Evolutionary conservation across 1,139 yeast genomes (phyloP), one percentile per base, ranked within the genome.

Genomic region (Candida sanyaensis): DNA sequence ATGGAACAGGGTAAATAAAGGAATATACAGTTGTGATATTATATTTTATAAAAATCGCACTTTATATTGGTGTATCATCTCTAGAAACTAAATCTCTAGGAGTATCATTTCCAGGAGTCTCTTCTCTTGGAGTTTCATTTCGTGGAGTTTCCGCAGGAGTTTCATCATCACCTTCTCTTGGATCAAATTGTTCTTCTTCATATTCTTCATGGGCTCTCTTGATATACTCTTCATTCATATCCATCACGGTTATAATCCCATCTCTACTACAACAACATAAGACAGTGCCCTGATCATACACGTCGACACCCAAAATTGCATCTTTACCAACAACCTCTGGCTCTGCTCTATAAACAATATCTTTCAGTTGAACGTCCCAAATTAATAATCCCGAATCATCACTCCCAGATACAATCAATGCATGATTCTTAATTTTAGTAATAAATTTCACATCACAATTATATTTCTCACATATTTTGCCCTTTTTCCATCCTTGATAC

Each of bases 281-380:
- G 1, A 63, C 42, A 32, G 63, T 49, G 0, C 81, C 78, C 1
- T 66, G 62, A 8, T 69, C 69, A 28, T 51, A 57, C 5, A 67
- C 60, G 52, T 78, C 84, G 4, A 84, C 70, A 43, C 77, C 76
- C 50, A 84, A 64, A 1, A 84, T 79, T 0, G 83, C 79, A 12
- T 54, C 61, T 4, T 59, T 59, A 1, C 68, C 47, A 3, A 65
- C 50, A n/a, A 12, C n/a, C 12, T 43, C 41, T 5, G 37, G 21
- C 26, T 59, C 58, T 13, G 78, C 55, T 37, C 63, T 65, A 27
- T 64, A 70, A 6, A 80, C 69, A 4, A 84, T 62, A n/a, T 75
- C 66, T 61, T 85, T 88, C 6, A 83, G 65, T 55, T 88, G 92
- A 1, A 90, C 75, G 58, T 88, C 85, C 96, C 96, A 91, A 33